These are phyloP conservation scores for Globisporangium abappressorium DNA, from an alignment of 352 stramenopile species.

Conservation along the genomic window DNA sequence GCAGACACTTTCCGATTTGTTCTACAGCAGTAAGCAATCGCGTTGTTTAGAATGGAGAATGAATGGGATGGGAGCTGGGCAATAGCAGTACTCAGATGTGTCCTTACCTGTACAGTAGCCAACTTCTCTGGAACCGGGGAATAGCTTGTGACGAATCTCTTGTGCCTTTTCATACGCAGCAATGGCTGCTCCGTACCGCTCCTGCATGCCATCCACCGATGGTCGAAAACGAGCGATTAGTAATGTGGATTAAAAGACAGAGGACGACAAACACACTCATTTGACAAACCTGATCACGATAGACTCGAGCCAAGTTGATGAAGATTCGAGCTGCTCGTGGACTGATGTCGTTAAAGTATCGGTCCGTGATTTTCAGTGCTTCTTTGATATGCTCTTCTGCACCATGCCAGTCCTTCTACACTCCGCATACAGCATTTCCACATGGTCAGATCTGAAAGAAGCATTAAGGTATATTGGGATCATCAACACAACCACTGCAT, in stretches of 20 bases:
- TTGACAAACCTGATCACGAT: slow-evolving; percentile 59
- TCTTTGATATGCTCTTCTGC: slow-evolving; percentile 76
- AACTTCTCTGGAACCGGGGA: slow-evolving; percentile 71
- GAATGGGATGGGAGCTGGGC: neutral
- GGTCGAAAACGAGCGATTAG: neutral
- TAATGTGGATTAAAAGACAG: neutral
- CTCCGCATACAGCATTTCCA: neutral
- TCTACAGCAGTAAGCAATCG: slow-evolving; percentile 26
- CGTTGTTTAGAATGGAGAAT: neutral
- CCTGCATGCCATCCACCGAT: slow-evolving; percentile 18
- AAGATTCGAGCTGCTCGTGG: slow-evolving; percentile 65
- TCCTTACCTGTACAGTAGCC: slow-evolving; percentile 68
- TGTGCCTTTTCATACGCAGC: slow-evolving; percentile 61
- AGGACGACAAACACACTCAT: neutral
- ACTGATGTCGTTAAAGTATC: slow-evolving; percentile 79
- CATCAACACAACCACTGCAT: neutral
- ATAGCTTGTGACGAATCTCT: slow-evolving; percentile 72
- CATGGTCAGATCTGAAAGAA: neutral
- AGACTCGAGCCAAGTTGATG: slow-evolving; percentile 76
- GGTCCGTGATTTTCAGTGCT: slow-evolving; percentile 69
- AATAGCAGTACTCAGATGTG: slow-evolving; percentile 1
- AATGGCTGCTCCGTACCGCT: slow-evolving; percentile 71
- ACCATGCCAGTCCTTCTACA: slow-evolving; percentile 56
- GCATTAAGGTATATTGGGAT: neutral
- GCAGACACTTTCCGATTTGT: slow-evolving; percentile 79